phyloP scores from a whole-genome alignment of 2,329 filamentous ascomycete species.

The Fusarium nanum region DNA sequence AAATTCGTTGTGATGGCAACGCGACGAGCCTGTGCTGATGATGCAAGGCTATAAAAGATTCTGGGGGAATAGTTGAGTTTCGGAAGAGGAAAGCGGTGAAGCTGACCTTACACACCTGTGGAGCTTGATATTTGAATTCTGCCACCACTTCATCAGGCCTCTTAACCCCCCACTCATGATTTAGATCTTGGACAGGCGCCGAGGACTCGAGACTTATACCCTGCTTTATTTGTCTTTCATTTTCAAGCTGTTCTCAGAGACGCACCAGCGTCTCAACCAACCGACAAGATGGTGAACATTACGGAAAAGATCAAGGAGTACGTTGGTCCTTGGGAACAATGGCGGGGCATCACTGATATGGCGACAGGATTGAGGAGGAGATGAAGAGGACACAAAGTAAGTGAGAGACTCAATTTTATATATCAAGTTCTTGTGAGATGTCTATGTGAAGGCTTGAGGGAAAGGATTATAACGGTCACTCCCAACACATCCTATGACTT shows the following conservation, averaged over 20 bases:
- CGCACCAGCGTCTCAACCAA: constrained; percentile 43
- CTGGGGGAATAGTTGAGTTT: constrained; percentile 24
- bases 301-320: constrained; percentile 99
- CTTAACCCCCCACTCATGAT: constrained; percentile 47
- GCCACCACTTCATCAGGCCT: constrained; percentile 45
- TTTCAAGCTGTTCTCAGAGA: constrained; percentile 26
- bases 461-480: not conserved
- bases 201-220: constrained; percentile 26
- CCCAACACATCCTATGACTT: not conserved
- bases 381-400: constrained; percentile 99
- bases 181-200: constrained; percentile 33
- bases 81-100: constrained; percentile 49
- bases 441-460: not conserved
- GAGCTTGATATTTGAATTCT: constrained; percentile 39
- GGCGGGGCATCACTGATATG: constrained; percentile 40
- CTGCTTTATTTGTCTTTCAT: constrained; percentile 15
- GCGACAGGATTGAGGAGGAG: constrained; percentile 96
- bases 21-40: constrained; percentile 39
- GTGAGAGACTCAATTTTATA: constrained; percentile 40
- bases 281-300: constrained; percentile 91
- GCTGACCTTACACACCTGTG: constrained; percentile 25
- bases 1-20: constrained; percentile 37
- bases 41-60: constrained; percentile 47
- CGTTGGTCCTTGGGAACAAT: constrained; percentile 47
- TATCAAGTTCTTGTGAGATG: not conserved